Evolutionary conservation across 768 basidiomycete species (phyloP).

Genomic region (Zangia roseola): DNA sequence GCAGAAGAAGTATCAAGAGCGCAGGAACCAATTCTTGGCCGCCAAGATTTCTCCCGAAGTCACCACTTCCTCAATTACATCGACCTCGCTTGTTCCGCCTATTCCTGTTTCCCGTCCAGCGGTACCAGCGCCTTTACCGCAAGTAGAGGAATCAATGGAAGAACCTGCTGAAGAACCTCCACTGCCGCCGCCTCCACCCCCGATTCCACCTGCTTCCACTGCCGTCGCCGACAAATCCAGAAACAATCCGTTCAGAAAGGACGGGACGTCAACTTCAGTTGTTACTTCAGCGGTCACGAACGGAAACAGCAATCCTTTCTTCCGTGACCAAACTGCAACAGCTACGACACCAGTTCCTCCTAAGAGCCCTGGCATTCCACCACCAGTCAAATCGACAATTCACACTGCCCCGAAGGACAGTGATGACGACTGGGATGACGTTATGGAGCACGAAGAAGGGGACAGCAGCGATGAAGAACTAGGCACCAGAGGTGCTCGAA

Average conservation of each 20-base stretch:
- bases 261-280: constrained; percentile 32
- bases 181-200: constrained; percentile 29
- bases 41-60: constrained; percentile 36
- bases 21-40: constrained; percentile 36
- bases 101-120: constrained; percentile 38
- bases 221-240: constrained; percentile 47
- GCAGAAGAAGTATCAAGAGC: constrained; percentile 36
- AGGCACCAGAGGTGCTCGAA: constrained; percentile 57
- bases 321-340: constrained; percentile 47
- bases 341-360: constrained; percentile 39
- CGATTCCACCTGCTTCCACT: constrained; percentile 26
- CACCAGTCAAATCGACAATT: constrained; percentile 54
- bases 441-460: constrained; percentile 67
- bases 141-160: constrained; percentile 1
- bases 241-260: constrained; percentile 79
- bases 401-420: constrained; percentile 56
- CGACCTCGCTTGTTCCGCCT: constrained; percentile 37
- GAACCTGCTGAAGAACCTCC: constrained; percentile 20
- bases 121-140: constrained; percentile 26
- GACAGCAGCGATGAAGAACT: constrained; percentile 82
- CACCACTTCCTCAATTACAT: constrained; percentile 22
- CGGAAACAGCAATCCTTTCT: constrained; percentile 75
- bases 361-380: constrained; percentile 36
- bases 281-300: constrained; percentile 28
- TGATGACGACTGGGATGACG: constrained; percentile 86